A percentile compares a stretch with the other conserved stretches of the same genome.
These are phyloP conservation scores for Pulveroboletus sp. DNA, from an alignment of 768 basidiomycete genomes.

Conservation along the genomic window DNA sequence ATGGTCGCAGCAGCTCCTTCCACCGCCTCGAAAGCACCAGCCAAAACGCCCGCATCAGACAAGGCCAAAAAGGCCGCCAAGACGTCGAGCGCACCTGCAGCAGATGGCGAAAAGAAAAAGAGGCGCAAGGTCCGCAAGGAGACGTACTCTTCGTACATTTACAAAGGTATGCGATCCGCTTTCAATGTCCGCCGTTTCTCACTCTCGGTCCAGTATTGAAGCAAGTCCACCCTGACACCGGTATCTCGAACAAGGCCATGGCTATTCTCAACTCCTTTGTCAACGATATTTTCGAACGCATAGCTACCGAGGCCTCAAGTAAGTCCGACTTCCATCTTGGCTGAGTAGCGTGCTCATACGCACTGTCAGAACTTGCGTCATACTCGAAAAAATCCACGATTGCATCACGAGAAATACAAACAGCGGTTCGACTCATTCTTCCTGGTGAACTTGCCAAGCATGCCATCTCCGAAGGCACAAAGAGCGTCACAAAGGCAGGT, in stretches of 20 bases:
- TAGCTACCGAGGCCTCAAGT: slow-evolving; percentile 89
- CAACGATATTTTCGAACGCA: slow-evolving; percentile 92
- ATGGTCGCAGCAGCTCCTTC: slow-evolving; percentile 64
- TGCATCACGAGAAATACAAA: slow-evolving; percentile 98
- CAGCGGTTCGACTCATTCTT: slow-evolving; percentile 90
- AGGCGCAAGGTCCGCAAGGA: slow-evolving; percentile 86
- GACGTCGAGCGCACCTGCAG: slow-evolving; percentile 48
- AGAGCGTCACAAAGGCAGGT: slow-evolving; percentile 62
- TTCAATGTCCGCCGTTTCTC: neutral
- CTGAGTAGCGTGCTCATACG: neutral
- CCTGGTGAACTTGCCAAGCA: slow-evolving; percentile 98
- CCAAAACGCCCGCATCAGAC: slow-evolving; percentile 37
- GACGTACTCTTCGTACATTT: slow-evolving; percentile 94
- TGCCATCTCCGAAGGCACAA: slow-evolving; percentile 94
- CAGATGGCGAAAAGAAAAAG: slow-evolving; percentile 83
- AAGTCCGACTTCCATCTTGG: slow-evolving; percentile 25
- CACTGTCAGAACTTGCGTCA: slow-evolving; percentile 75
- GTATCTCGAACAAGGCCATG: slow-evolving; percentile 98
- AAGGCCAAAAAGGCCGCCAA: slow-evolving; percentile 59
- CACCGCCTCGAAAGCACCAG: slow-evolving; percentile 41
- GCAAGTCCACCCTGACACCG: slow-evolving; percentile 97
- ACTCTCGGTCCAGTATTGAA: slow-evolving; percentile 64
- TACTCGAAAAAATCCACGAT: slow-evolving; percentile 99
- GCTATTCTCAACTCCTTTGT: slow-evolving; percentile 90
- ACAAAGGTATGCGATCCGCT: slow-evolving; percentile 58